Conservation (phyloP, 2,329 filamentous ascomycete genomes). For the Stagonosporopsis cucurbitacearum region DNA sequence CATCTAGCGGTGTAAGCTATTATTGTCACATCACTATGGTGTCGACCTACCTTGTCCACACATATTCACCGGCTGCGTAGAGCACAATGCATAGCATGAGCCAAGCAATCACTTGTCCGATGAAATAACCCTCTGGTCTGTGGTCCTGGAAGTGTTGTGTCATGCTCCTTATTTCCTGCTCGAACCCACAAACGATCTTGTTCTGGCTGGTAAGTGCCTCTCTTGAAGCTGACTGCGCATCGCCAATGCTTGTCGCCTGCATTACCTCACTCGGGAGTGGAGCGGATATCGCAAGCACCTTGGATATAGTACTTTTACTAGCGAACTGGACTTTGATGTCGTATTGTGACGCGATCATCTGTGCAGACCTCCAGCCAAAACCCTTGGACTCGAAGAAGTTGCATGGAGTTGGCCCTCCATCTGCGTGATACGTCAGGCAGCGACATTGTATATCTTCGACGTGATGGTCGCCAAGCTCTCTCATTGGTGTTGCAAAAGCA, state of each 20-base stretch:
- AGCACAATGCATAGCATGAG: constrained; percentile 26
- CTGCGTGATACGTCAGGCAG: constrained; percentile 33
- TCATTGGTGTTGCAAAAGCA: constrained; percentile 20
- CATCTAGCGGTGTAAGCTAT: constrained; percentile 21
- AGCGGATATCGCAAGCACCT: constrained; percentile 25
- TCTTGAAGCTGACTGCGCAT: constrained; percentile 11
- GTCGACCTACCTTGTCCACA: constrained; percentile 30
- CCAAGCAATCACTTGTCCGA: constrained; percentile 27
- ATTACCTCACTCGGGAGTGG: constrained; percentile 32
- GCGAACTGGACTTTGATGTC: constrained; percentile 36
- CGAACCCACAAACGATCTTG: constrained; percentile 35
- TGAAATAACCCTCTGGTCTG: constrained; percentile 20
- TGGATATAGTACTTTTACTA: constrained; percentile 26
- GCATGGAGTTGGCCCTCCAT: constrained; percentile 29
- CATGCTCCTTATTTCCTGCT: constrained; percentile 29
- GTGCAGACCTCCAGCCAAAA: constrained; percentile 34
- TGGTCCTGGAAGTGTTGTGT: background rate
- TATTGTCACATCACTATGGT: too few species aligned
- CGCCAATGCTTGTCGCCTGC: constrained; percentile 16
- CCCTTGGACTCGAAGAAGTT: constrained; percentile 28
- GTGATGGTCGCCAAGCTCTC: constrained; percentile 9
- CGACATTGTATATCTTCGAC: constrained; percentile 34
- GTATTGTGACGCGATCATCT: constrained; percentile 28
- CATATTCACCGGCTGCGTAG: constrained; percentile 27
- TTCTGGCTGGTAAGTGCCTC: constrained; percentile 20